These are phyloP conservation scores for Flaveria brownii DNA, from an alignment of 129 eudicot genomes.

Conservation along the genomic window DNA sequence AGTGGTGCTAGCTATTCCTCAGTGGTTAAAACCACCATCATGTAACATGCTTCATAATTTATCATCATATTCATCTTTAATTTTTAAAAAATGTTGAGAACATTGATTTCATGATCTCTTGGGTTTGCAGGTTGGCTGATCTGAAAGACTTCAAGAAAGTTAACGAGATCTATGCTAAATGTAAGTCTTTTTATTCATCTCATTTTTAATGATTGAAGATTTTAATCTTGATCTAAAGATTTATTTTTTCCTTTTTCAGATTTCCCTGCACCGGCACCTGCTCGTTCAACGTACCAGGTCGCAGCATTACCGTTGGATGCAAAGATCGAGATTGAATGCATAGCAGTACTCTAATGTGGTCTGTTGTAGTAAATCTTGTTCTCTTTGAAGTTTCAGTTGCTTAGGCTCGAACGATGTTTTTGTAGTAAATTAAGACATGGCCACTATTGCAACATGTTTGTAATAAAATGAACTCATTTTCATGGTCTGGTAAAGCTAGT, in stretches of 20 bases:
- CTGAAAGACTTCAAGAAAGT: slow-evolving; percentile 93
- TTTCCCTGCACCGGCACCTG: slow-evolving; percentile 89
- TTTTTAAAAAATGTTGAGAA: background rate
- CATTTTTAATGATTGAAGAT: background rate
- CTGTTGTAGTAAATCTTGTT: slow-evolving; percentile 16
- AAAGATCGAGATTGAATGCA: slow-evolving; percentile 86
- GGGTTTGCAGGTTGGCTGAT: slow-evolving; percentile 84
- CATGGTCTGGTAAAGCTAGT: background rate
- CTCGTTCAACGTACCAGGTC: slow-evolving; percentile 94
- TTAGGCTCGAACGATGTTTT: background rate
- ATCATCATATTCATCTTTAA: slow-evolving; percentile 7
- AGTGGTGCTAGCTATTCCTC: slow-evolving; percentile 89
- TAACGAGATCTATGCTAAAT: slow-evolving; percentile 90
- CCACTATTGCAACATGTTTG: slow-evolving; percentile 14
- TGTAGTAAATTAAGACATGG: slow-evolving; percentile 17
- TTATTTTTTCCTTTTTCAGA: slow-evolving; percentile 47
- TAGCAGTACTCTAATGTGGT: slow-evolving; percentile 55
- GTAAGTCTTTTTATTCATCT: slow-evolving; percentile 45
- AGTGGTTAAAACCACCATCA: slow-evolving; percentile 93
- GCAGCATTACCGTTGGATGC: slow-evolving; percentile 96
- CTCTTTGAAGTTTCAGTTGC: background rate
- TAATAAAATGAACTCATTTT: slow-evolving; percentile 1
- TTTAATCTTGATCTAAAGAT: background rate
- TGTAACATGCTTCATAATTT: slow-evolving; percentile 42
- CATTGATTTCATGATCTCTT: slow-evolving; percentile 11